Evolutionary conservation across 306 rosid species (phyloP).

Genomic region (Vigna radiata): DNA sequence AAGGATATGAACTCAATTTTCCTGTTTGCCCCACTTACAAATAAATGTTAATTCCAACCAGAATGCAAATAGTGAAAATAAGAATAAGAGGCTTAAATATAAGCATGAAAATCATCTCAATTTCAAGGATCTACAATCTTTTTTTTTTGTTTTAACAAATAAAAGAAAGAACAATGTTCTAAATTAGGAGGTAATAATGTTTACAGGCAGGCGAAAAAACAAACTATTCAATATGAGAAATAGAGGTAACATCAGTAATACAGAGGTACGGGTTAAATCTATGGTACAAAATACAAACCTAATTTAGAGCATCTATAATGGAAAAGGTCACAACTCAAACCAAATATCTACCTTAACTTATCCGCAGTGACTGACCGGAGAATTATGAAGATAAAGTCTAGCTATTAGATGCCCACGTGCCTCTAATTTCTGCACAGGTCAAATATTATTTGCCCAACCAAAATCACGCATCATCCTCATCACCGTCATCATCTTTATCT

Average conservation of each 20-base stretch:
- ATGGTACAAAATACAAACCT: constrained; percentile 78
- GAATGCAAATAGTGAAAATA: not conserved
- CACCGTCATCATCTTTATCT: constrained; percentile 53
- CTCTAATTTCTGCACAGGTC: constrained; percentile 50
- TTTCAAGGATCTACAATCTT: not conserved
- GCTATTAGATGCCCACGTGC: constrained; percentile 41
- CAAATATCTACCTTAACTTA: constrained; percentile 56
- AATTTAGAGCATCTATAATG: constrained; percentile 50
- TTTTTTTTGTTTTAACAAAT: constrained; percentile 3
- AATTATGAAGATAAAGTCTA: constrained; percentile 51
- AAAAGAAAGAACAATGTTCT: constrained; percentile 45
- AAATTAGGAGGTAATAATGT: constrained; percentile 48
- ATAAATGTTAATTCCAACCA: not conserved
- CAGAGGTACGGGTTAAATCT: constrained; percentile 55
- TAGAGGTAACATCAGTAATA: constrained; percentile 54
- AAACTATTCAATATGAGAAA: constrained; percentile 26
- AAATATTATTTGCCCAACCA: constrained; percentile 35
- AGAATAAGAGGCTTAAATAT: not conserved
- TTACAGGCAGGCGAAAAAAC: constrained; percentile 14
- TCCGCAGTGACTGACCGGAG: constrained; percentile 49
- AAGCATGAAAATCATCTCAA: constrained; percentile 15
- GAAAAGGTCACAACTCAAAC: constrained; percentile 51
- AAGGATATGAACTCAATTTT: no score
- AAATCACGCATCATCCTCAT: constrained; percentile 51
- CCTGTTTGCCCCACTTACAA: no score